Evolutionary conservation across 257 asterid species (phyloP).

Genomic region (Misopates orontium): DNA sequence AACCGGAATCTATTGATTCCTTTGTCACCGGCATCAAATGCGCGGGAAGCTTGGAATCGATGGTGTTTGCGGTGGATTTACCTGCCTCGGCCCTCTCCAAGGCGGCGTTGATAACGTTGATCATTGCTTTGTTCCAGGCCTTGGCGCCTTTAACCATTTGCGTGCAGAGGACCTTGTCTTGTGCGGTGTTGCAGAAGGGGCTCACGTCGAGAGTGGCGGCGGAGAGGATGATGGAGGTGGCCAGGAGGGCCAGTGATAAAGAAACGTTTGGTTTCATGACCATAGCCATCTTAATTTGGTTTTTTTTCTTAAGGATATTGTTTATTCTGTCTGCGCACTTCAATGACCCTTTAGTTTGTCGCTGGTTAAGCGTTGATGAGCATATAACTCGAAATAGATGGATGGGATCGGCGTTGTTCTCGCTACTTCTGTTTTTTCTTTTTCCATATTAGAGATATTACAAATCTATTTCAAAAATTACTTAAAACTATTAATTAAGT

Average conservation of each 20-base stretch:
- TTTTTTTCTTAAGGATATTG: no score
- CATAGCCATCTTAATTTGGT: neutral
- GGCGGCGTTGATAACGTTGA: neutral
- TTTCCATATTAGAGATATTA: no score
- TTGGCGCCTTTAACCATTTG: neutral
- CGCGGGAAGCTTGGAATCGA: slow-evolving; percentile 4
- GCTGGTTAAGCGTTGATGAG: no score
- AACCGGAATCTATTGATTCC: slow-evolving; percentile 2
- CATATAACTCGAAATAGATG: no score
- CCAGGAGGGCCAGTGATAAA: neutral
- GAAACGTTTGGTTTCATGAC: neutral
- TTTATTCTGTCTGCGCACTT: no score
- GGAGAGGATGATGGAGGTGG: slow-evolving; percentile 1
- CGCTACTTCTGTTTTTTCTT: no score
- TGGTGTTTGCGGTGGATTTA: neutral
- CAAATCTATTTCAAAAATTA: no score
- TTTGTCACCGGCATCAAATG: neutral
- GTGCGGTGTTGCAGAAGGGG: slow-evolving; percentile 15
- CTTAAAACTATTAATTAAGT: no score
- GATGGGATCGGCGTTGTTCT: no score
- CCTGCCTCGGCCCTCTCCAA: slow-evolving; percentile 1
- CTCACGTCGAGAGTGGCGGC: neutral
- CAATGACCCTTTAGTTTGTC: no score
- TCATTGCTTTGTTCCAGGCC: slow-evolving; percentile 5
- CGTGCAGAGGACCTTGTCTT: slow-evolving; percentile 5